Conservation (phyloP, 768 basidiomycete species). For the Boletus sp. region DNA sequence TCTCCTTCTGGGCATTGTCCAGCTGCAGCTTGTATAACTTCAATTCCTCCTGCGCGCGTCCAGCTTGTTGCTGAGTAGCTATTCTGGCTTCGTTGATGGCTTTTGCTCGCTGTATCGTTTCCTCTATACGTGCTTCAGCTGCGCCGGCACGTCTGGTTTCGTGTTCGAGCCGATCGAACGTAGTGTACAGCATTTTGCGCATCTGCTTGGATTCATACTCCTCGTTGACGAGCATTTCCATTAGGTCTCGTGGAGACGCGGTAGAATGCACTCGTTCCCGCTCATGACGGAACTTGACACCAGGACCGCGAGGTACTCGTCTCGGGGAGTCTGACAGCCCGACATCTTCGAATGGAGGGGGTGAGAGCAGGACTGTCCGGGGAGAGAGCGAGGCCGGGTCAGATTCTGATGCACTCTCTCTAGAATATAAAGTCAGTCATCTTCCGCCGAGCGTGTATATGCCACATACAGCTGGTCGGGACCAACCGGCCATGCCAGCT, state of each 20-base stretch:
- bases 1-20: constrained; percentile 58
- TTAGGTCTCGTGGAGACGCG: constrained; percentile 28
- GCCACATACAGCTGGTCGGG: constrained; percentile 21
- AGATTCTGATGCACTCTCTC: constrained; percentile 25
- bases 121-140: constrained; percentile 35
- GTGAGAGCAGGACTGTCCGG: constrained; percentile 29
- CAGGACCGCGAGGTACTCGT: constrained; percentile 29
- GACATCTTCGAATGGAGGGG: constrained; percentile 16
- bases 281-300: constrained; percentile 32
- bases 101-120: constrained; percentile 27
- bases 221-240: constrained; percentile 37
- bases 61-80: constrained; percentile 30
- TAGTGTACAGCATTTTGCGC: constrained; percentile 36
- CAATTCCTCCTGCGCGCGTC: constrained; percentile 46
- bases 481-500: constrained; percentile 21
- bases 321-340: background rate
- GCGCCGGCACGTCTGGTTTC: constrained; percentile 37
- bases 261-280: constrained; percentile 35
- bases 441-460: background rate
- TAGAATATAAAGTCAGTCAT: constrained; percentile 3
- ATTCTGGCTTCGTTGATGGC: constrained; percentile 34
- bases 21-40: constrained; percentile 57
- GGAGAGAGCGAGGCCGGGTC: constrained; percentile 29
- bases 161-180: constrained; percentile 38
- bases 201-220: constrained; percentile 42